phyloP scores from a whole-genome alignment of 345 rosid genomes.

The Syzygium oleosum region DNA sequence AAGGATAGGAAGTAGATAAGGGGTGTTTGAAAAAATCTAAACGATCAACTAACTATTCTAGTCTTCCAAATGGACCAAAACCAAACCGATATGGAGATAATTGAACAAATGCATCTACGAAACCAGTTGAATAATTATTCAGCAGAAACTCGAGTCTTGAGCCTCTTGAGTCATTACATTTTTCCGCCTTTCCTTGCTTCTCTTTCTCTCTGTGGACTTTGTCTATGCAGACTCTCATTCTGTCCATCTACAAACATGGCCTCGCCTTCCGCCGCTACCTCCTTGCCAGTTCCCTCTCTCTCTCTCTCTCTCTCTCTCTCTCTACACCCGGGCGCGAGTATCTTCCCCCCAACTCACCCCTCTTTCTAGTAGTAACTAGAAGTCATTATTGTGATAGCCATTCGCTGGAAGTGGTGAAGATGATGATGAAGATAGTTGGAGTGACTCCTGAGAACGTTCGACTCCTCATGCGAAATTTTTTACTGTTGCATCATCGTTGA shows the following conservation, averaged over 20 bases:
- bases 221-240: background rate
- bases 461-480: fast-evolving
- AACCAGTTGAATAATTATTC: background rate
- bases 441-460: slow-evolving; percentile 48
- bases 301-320: background rate
- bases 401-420: slow-evolving; percentile 92
- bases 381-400: slow-evolving; percentile 39
- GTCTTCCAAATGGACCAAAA: background rate
- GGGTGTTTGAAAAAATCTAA: background rate
- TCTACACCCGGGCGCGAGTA: background rate
- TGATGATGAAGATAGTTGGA: slow-evolving; percentile 84
- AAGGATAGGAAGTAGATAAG: background rate
- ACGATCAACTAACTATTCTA: background rate
- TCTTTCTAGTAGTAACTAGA: background rate
- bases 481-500: no score
- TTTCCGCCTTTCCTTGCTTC: background rate
- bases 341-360: background rate
- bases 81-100: background rate
- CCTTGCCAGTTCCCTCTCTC: slow-evolving; percentile 37
- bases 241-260: background rate
- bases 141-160: background rate
- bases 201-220: background rate
- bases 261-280: background rate
- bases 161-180: background rate
- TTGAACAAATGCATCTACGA: background rate